Conservation (phyloP, 2,329 filamentous ascomycete genomes). For the Chrysosporium keratinophilum region DNA sequence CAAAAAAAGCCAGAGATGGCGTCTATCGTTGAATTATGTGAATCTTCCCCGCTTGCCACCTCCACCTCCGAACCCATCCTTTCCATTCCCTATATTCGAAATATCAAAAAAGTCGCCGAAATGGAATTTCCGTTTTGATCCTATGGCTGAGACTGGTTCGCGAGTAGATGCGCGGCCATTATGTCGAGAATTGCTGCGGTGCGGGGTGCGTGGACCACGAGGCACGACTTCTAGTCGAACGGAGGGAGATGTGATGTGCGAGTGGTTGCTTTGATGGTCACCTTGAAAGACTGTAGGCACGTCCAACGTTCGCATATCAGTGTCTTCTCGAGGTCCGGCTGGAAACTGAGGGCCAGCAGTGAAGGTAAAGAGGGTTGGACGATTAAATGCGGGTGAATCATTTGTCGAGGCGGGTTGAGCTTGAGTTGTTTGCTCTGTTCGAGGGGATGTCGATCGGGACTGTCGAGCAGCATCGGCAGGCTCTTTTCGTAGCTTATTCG, state of each 20-base stretch:
- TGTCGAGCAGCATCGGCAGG: constrained; percentile 24
- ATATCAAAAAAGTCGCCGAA: constrained; percentile 43
- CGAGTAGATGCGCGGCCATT: constrained; percentile 30
- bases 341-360: constrained; percentile 34
- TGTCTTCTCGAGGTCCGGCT: constrained; percentile 29
- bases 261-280: constrained; percentile 21
- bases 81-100: constrained; percentile 35
- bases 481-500: constrained; percentile 27
- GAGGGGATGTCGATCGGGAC: constrained; percentile 24
- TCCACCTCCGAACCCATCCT: constrained; percentile 35
- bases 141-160: constrained; percentile 32
- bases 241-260: constrained; percentile 23
- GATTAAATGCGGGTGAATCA: constrained; percentile 16
- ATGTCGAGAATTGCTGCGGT: constrained; percentile 31
- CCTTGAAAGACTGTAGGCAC: constrained; percentile 18
- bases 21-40: constrained; percentile 23
- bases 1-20: neutral
- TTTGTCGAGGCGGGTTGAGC: constrained; percentile 7
- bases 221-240: constrained; percentile 37
- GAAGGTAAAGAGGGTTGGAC: constrained; percentile 36
- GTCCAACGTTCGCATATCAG: constrained; percentile 37
- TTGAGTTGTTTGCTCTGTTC: constrained; percentile 21
- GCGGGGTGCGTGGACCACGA: constrained; percentile 32
- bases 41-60: constrained; percentile 41
- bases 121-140: constrained; percentile 40